Evolutionary conservation across 257 asterid species (phyloP), one percentile per base, ranked within the genome.

Genomic region (Gentiana straminea): DNA sequence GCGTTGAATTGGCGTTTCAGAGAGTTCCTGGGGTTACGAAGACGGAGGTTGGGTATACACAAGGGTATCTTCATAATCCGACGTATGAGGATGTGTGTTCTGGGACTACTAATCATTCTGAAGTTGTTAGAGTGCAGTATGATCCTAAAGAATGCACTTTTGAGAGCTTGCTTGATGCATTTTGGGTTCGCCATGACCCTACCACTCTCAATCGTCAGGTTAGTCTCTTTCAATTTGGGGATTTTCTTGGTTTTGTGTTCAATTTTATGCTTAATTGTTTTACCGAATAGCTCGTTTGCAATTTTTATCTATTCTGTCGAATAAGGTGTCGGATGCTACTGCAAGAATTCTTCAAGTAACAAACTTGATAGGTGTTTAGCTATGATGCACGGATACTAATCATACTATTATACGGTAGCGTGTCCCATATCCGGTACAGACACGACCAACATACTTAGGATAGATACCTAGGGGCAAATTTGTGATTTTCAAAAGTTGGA

Each of bases 191-290:
- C 37, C 98, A 91, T 66, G 98, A 91, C 67, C 98, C 98, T 8
- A 91, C 98, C 2, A 91, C 95, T 45, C 96, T 56, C 64, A 83
- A 87, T 77, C 94, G 98, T 50, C 95, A 84, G 95, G 98, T 87
- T 4, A 2, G 24, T 68, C 33, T 43, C 61, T 35, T 4, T 43
- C 5, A 9, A 12, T 52, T 62, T 36, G 50, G 51, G 35, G 56
- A n/a, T 11, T 44, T 32, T 49, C 4, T 12, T 45, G 9, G 52
- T 44, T 52, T 35, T 32, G 7, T 54, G 52, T 15, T 13, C 4
- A 4, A 13, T 3, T 35, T 49, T 13, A 13, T 49, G 24, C 49
- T 13, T 13, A 47, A 51, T 15, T 15, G 57, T 41, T 41, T 10
- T 41, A 10, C 46, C 9, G 2, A 41, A 3, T 7, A 5, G 7